Conservation (phyloP, 805 yeast species). For the Pichia cephalocereana region DNA sequence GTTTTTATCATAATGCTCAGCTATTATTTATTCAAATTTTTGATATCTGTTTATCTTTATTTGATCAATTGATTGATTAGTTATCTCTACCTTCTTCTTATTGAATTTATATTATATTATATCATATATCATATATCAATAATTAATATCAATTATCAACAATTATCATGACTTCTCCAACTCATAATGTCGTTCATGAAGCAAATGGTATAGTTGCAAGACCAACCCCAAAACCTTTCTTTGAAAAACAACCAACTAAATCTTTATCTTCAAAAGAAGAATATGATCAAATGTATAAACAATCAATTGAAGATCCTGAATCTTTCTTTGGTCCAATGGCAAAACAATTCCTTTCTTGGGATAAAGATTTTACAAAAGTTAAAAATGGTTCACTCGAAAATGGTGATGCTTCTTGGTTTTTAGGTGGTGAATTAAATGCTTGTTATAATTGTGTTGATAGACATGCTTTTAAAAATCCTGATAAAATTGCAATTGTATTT, state of each 20-base stretch:
- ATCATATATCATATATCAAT: no score
- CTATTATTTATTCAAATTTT: background rate
- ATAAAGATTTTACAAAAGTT: constrained; percentile 60
- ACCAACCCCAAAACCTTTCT: constrained; percentile 47
- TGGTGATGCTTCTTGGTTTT: constrained; percentile 89
- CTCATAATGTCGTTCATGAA: constrained; percentile 43
- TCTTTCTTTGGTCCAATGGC: constrained; percentile 76
- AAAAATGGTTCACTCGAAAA: constrained; percentile 53
- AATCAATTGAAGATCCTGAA: constrained; percentile 74
- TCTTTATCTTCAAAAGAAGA: constrained; percentile 57
- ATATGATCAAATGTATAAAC: constrained; percentile 58
- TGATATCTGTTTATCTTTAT: no score
- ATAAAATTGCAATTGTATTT: constrained; percentile 75
- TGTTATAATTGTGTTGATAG: constrained; percentile 91
- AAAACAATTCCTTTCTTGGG: constrained; percentile 67
- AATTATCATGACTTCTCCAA: constrained; percentile 21
- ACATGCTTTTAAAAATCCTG: constrained; percentile 82
- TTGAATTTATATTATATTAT: no score
- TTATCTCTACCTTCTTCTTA: background rate
- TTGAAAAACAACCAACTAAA: constrained; percentile 46
- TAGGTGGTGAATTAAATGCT: constrained; percentile 90
- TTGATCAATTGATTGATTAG: no score
- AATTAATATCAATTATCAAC: background rate
- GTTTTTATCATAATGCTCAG: no score
- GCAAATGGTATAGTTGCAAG: constrained; percentile 43